These are phyloP conservation scores for Cladochytrium replicatum DNA, from an alignment of 192 early-diverging fungal species.

Conservation along the genomic window DNA sequence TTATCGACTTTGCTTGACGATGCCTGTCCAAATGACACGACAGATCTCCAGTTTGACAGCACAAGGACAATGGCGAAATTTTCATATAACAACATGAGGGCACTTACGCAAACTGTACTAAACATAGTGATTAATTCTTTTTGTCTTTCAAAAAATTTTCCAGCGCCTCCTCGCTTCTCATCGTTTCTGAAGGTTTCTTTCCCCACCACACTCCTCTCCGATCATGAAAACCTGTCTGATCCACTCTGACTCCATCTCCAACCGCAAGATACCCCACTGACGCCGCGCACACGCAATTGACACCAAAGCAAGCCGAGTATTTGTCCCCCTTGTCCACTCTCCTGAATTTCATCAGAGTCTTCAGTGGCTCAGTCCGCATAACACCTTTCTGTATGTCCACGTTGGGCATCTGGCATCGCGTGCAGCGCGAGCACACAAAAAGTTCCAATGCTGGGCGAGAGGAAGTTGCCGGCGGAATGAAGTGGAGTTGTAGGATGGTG, in stretches of 20 bases:
- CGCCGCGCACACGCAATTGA: constrained; percentile 23
- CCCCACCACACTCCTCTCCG: constrained; percentile 23
- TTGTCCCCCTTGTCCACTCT: constrained; percentile 24
- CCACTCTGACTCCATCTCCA: constrained; percentile 20
- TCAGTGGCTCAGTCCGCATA: constrained; percentile 11
- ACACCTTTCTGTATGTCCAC: constrained; percentile 24
- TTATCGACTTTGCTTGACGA: too few species aligned
- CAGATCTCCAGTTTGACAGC: too few species aligned
- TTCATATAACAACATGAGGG: too few species aligned
- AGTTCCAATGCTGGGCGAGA: not conserved
- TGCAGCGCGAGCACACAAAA: constrained; percentile 23
- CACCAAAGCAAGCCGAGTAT: constrained; percentile 28
- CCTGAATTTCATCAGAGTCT: constrained; percentile 21
- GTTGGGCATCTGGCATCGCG: constrained; percentile 29
- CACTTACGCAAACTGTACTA: too few species aligned
- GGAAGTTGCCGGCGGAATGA: constrained; percentile 10
- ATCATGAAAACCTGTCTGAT: constrained; percentile 15
- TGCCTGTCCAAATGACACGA: too few species aligned
- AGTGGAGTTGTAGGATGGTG: constrained; percentile 45
- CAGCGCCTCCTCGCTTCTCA: too few species aligned
- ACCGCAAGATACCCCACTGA: constrained; percentile 10
- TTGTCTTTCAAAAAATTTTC: too few species aligned
- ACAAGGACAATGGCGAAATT: too few species aligned
- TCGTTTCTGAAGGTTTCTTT: too few species aligned
- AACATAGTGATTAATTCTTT: too few species aligned